phyloP scores from a whole-genome alignment of 139 green algal species.

The Chlamydomonas applanata region DNA sequence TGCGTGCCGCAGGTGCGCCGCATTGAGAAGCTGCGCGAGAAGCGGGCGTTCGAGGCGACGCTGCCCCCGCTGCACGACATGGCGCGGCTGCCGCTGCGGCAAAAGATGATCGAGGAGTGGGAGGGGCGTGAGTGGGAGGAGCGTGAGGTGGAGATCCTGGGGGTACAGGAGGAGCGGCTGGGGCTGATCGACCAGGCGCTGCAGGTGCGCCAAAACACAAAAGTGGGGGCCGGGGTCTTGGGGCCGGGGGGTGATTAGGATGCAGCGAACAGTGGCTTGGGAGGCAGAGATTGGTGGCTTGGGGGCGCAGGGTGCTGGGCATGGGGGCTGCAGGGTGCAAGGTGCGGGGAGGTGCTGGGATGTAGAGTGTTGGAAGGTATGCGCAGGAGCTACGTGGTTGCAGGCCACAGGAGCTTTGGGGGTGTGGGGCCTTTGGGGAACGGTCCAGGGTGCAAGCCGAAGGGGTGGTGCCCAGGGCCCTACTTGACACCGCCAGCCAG shows the following conservation, averaged over 20 bases:
- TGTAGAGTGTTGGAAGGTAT: too few species aligned
- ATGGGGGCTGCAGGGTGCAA: not conserved
- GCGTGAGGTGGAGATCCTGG: slow-evolving; percentile 67
- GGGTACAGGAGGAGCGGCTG: slow-evolving; percentile 68
- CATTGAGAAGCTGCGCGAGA: slow-evolving; percentile 72
- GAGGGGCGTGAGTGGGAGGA: slow-evolving; percentile 74
- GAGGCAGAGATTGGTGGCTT: not conserved
- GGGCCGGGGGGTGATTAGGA: not conserved
- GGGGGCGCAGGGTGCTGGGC: not conserved
- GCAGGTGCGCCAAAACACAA: too few species aligned
- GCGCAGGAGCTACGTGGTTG: too few species aligned
- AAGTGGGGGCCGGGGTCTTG: slow-evolving; percentile 6
- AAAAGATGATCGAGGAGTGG: slow-evolving; percentile 79
- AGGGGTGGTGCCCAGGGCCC: too few species aligned
- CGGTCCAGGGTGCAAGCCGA: too few species aligned
- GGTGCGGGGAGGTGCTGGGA: too few species aligned
- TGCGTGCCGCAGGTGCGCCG: slow-evolving; percentile 42
- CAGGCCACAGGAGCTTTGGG: too few species aligned
- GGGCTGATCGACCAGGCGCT: slow-evolving; percentile 54
- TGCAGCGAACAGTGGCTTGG: too few species aligned
- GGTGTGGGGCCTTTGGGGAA: too few species aligned
- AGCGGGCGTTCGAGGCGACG: slow-evolving; percentile 74
- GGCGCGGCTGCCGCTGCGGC: slow-evolving; percentile 57
- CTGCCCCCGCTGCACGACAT: slow-evolving; percentile 68
- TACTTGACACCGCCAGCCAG: too few species aligned